phyloP scores from a whole-genome alignment of 2,329 filamentous ascomycete species.

The Apiospora marii region DNA sequence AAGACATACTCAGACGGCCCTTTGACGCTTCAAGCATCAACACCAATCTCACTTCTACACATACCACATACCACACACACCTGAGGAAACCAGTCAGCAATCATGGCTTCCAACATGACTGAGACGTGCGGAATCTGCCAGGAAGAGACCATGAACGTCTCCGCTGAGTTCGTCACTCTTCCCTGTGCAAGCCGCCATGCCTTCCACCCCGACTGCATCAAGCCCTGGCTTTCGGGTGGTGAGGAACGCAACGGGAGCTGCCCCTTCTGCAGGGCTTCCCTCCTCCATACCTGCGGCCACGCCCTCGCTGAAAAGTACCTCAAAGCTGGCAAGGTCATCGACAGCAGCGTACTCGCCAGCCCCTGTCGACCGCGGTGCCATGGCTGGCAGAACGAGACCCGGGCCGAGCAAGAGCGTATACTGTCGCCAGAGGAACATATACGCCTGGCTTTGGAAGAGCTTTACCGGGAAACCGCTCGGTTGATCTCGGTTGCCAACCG shows the following conservation, averaged over 20 bases:
- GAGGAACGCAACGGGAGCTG: neutral
- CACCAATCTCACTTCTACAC: neutral
- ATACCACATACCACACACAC: neutral
- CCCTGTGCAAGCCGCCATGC: slow-evolving; percentile 18
- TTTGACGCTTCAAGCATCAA: neutral
- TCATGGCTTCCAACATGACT: neutral
- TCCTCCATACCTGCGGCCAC: neutral
- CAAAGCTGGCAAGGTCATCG: neutral
- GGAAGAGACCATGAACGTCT: neutral
- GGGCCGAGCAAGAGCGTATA: too few relatives aligned
- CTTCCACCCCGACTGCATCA: slow-evolving; percentile 20
- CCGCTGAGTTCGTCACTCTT: neutral
- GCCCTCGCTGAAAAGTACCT: neutral
- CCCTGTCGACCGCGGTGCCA: neutral
- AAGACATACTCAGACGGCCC: neutral
- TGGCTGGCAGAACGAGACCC: neutral
- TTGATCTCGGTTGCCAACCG: too few relatives aligned
- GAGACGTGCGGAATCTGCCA: neutral
- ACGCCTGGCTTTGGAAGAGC: too few relatives aligned
- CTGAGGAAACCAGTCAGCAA: neutral
- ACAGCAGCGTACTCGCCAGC: neutral
- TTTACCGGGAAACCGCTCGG: too few relatives aligned
- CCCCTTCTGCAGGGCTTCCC: neutral
- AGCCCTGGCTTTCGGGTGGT: neutral
- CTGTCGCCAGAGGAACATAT: too few relatives aligned